Evolutionary conservation across 441 rosid species (phyloP).

Genomic region (Metrosideros polymorpha): DNA sequence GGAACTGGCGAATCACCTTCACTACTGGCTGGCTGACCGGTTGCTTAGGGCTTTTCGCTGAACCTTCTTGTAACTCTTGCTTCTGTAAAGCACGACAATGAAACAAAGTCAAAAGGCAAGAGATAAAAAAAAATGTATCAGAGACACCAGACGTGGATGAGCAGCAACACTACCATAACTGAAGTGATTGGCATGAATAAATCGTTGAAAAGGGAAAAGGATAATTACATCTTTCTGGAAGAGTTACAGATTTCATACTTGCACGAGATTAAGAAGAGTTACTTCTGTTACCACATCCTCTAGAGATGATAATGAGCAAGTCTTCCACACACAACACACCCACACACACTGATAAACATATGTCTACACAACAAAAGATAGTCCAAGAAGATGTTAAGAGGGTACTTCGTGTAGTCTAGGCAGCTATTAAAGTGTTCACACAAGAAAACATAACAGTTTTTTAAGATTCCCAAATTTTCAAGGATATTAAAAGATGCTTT

Average conservation of each 20-base stretch:
- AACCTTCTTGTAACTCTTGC: conserved; percentile 45
- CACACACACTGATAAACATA: not conserved
- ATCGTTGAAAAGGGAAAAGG: not conserved
- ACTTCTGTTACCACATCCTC: not conserved
- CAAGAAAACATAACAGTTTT: not conserved
- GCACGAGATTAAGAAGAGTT: not conserved
- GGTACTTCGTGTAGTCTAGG: not conserved
- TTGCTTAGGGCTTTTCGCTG: conserved; percentile 18
- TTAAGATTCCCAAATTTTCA: not conserved
- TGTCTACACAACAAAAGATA: not conserved
- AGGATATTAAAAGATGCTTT: not conserved
- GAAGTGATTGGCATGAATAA: not conserved
- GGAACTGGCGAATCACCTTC: conserved; percentile 49
- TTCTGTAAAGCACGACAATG: conserved; percentile 33
- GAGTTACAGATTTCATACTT: not conserved
- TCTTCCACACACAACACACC: not conserved
- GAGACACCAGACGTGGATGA: not conserved
- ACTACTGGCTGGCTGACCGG: conserved; percentile 16
- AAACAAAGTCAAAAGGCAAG: not conserved
- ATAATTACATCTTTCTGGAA: not conserved
- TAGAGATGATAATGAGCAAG: not conserved
- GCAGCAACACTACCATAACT: not conserved
- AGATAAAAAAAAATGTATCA: not conserved
- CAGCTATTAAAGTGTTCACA: not conserved
- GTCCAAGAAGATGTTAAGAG: not conserved